phyloP scores from a whole-genome alignment of 1,284 basidiomycete genomes.

The Ganoderma sinense region DNA sequence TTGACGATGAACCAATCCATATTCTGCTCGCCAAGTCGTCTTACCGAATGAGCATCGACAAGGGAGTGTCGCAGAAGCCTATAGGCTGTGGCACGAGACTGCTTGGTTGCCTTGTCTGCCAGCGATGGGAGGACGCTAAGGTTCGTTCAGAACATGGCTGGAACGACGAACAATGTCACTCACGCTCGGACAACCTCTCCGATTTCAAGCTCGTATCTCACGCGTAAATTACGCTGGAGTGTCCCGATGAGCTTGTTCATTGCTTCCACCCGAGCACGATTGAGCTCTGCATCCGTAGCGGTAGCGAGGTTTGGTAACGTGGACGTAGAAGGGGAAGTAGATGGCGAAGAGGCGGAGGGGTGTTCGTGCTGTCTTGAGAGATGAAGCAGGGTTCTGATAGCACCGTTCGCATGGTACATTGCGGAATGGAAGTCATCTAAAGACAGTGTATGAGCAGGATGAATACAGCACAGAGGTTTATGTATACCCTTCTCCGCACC shows the following conservation, averaged over 20 bases:
- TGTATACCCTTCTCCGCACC: constrained; percentile 40
- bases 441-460: not conserved
- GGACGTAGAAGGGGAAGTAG: constrained; percentile 53
- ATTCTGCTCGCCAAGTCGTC: constrained; percentile 61
- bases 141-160: not conserved
- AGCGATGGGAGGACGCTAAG: constrained; percentile 78
- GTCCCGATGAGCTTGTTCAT: constrained; percentile 76
- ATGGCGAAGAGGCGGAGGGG: constrained; percentile 44
- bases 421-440: constrained; percentile 76
- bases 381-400: constrained; percentile 58
- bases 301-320: constrained; percentile 40
- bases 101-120: constrained; percentile 76
- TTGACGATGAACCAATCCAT: constrained; percentile 92
- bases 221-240: constrained; percentile 78
- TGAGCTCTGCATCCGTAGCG: constrained; percentile 54
- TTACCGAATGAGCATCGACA: constrained; percentile 74
- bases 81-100: constrained; percentile 86
- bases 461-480: not conserved
- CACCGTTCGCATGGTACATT: constrained; percentile 64
- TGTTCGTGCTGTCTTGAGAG: constrained; percentile 25
- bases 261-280: constrained; percentile 63
- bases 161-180: constrained; percentile 35
- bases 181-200: constrained; percentile 79
- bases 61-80: constrained; percentile 86
- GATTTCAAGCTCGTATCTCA: constrained; percentile 79